Percentiles rank a stretch among this genome's conserved stretches.
Evolutionary conservation across 805 yeast species (phyloP).

Genomic region (Myxozyma geophila): DNA sequence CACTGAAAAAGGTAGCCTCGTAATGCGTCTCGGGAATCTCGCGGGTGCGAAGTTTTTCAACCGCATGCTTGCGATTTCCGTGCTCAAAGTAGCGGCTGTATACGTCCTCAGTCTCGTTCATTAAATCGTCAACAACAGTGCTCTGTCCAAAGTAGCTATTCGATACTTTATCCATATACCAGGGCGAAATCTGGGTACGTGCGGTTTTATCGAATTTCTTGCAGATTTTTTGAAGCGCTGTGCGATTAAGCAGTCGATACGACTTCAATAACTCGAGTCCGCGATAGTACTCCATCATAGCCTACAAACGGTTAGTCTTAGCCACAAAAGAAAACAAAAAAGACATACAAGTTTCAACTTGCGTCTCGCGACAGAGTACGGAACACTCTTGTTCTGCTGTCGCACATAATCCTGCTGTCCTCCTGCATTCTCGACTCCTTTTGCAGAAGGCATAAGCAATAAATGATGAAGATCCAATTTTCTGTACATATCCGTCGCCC

Average conservation of each 20-base stretch:
- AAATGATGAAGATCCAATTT: conserved; percentile 35
- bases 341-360: conserved; percentile 29
- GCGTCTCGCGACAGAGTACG: conserved; percentile 30
- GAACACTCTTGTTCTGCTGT: conserved; percentile 15
- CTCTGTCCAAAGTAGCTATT: conserved; percentile 63
- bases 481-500: conserved; percentile 15
- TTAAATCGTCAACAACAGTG: conserved; percentile 67
- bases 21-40: conserved; percentile 48
- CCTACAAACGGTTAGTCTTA: conserved; percentile 55
- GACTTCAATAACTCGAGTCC: conserved; percentile 71
- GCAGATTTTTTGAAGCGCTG: conserved; percentile 85
- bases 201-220: conserved; percentile 88
- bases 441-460: conserved; percentile 19
- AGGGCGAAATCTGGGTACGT: conserved; percentile 49
- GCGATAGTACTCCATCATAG: conserved; percentile 73
- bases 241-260: conserved; percentile 75
- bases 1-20: conserved; percentile 58
- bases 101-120: conserved; percentile 66
- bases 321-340: background rate
- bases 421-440: background rate
- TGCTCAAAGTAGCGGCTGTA: conserved; percentile 69
- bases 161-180: conserved; percentile 64
- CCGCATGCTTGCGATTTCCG: conserved; percentile 70
- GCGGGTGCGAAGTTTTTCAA: conserved; percentile 66
- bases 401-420: conserved; percentile 26